phyloP scores from a whole-genome alignment of 192 early-diverging fungal species.

The Rhizophagus prolifer region DNA sequence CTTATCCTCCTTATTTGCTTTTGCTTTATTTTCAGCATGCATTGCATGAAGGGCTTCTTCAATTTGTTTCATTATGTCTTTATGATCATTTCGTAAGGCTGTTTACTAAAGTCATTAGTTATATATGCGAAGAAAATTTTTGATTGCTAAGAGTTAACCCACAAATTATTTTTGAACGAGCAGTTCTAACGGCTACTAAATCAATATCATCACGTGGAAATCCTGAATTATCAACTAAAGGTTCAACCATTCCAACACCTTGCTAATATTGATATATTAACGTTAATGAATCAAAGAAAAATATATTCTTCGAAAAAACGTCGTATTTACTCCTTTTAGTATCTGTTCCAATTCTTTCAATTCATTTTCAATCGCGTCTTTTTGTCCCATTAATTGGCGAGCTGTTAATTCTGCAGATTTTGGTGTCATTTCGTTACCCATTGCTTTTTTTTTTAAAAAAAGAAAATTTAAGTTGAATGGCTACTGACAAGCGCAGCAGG shows the following conservation, averaged over 20 bases:
- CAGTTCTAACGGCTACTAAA: conserved; percentile 46
- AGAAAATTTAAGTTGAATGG: too few species aligned
- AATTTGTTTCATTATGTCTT: conserved; percentile 50
- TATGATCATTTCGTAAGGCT: conserved; percentile 54
- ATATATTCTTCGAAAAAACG: background rate
- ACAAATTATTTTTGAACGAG: conserved; percentile 40
- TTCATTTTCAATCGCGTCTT: conserved; percentile 48
- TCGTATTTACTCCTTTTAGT: conserved; percentile 35
- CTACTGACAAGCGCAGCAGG: too few species aligned
- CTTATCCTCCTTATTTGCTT: conserved; percentile 4
- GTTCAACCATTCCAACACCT: conserved; percentile 50
- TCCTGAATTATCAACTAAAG: conserved; percentile 46
- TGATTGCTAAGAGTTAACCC: background rate
- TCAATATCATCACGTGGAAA: conserved; percentile 58
- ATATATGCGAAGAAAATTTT: background rate
- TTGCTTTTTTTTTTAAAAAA: background rate
- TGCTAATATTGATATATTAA: conserved; percentile 27
- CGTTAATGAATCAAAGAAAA: background rate
- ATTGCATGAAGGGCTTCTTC: conserved; percentile 47
- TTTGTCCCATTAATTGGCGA: conserved; percentile 46
- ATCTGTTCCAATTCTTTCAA: conserved; percentile 40
- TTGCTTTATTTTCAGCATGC: conserved; percentile 43
- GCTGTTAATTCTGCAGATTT: conserved; percentile 26
- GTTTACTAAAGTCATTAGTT: background rate
- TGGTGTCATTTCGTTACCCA: background rate